phyloP scores from a whole-genome alignment of 139 green algal species.

The Desmodesmus armatus region DNA sequence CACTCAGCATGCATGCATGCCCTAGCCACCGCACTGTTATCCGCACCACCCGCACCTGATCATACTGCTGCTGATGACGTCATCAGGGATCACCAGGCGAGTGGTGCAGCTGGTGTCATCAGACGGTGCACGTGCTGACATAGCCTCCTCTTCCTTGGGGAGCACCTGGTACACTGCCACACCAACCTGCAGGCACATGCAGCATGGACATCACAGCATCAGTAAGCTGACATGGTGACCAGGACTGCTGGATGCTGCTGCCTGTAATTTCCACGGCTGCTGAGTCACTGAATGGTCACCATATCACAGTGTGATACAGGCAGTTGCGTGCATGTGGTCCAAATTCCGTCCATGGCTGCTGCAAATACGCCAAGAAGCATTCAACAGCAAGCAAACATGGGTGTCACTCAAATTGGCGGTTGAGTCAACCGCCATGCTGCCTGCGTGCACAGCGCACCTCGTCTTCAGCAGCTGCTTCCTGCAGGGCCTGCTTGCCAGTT shows the following conservation, averaged over 20 bases:
- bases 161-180: conserved; percentile 33
- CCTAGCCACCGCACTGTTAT: neutral
- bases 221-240: neutral
- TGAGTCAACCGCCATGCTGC: too few relatives aligned
- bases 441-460: conserved; percentile 39
- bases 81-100: conserved; percentile 31
- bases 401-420: too few relatives aligned
- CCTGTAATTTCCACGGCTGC: neutral
- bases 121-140: neutral
- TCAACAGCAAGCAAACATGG: too few relatives aligned
- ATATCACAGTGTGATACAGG: neutral
- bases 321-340: neutral
- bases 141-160: neutral
- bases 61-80: conserved; percentile 43
- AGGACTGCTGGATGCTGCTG: neutral
- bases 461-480: too few relatives aligned
- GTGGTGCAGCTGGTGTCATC: conserved; percentile 33
- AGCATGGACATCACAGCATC: neutral
- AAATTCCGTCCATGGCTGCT: too few relatives aligned
- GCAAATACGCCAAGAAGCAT: too few relatives aligned
- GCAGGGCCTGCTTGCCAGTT: too few relatives aligned
- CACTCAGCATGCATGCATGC: neutral
- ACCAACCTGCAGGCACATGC: conserved; percentile 16
- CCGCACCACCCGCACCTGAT: neutral
- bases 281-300: too few relatives aligned